phyloP scores from a whole-genome alignment of 2,329 filamentous ascomycete genomes.

The Ceratocystis destructans region DNA sequence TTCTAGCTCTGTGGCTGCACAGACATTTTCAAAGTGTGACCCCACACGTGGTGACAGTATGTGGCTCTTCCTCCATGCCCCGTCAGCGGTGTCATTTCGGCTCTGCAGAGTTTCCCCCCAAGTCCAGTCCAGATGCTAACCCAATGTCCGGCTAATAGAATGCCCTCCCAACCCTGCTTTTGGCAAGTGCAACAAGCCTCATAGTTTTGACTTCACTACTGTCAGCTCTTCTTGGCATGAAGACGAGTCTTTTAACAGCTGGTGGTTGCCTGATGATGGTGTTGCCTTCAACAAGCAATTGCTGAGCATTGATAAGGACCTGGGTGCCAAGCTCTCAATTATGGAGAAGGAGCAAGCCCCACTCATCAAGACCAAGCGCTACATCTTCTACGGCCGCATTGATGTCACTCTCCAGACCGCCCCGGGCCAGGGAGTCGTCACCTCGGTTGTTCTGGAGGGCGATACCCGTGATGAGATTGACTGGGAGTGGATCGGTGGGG shows the following conservation, averaged over 20 bases:
- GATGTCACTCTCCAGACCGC: constrained; percentile 58
- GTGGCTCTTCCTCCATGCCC: constrained; percentile 1
- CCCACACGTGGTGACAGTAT: constrained; percentile 26
- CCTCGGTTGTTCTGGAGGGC: constrained; percentile 61
- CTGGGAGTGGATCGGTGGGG: constrained; percentile 59
- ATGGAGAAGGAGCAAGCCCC: constrained; percentile 41
- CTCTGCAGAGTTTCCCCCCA: background rate
- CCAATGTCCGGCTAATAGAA: constrained; percentile 18
- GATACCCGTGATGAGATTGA: constrained; percentile 63
- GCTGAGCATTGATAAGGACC: constrained; percentile 22
- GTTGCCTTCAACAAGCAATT: constrained; percentile 24
- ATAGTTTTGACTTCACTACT: constrained; percentile 48
- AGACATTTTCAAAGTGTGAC: constrained; percentile 44
- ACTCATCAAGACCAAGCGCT: constrained; percentile 56
- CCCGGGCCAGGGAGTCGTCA: constrained; percentile 61
- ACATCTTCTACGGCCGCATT: constrained; percentile 73
- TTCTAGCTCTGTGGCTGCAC: constrained; percentile 36
- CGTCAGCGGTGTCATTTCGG: background rate
- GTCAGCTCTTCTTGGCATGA: constrained; percentile 34
- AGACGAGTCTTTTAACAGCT: constrained; percentile 21
- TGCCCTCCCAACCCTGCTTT: constrained; percentile 55
- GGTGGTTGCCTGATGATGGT: constrained; percentile 27
- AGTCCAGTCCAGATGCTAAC: background rate
- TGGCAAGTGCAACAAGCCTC: constrained; percentile 31
- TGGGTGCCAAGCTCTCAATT: constrained; percentile 39